A percentile compares a stretch with the other conserved stretches of the same genome.
Conservation (phyloP, 2,329 filamentous ascomycete species). For the Claviceps digitariae region DNA sequence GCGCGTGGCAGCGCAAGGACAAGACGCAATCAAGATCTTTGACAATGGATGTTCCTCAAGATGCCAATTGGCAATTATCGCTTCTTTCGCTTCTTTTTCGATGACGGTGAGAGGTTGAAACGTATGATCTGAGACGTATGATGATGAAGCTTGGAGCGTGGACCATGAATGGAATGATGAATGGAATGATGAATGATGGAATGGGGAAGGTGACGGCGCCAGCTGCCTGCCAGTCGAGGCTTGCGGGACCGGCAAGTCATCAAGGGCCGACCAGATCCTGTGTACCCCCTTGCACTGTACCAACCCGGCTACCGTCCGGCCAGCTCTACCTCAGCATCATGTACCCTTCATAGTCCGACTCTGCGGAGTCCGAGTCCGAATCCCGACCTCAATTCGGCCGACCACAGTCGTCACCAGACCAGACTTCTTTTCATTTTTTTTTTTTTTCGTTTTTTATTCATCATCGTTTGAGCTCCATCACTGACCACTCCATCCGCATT, state of each 20-base stretch:
- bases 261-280: too few relatives aligned
- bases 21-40: not conserved
- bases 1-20: constrained; percentile 6
- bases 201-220: not conserved
- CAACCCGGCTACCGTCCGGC: too few relatives aligned
- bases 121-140: not conserved
- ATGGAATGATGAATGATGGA: not conserved
- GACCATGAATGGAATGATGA: too few relatives aligned
- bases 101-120: not conserved
- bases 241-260: too few relatives aligned
- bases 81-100: too few relatives aligned
- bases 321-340: not conserved
- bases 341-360: not conserved
- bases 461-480: too few relatives aligned
- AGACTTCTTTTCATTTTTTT: not conserved
- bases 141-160: not conserved
- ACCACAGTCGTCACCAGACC: too few relatives aligned
- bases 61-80: not conserved
- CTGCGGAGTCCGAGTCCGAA: not conserved
- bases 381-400: not conserved
- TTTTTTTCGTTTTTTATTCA: too few relatives aligned
- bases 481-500: too few relatives aligned
- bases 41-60: not conserved
- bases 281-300: not conserved
- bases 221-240: not conserved